Evolutionary conservation across 1,284 basidiomycete species (phyloP).

Genomic region (Apiotrichum akiyoshidainum): DNA sequence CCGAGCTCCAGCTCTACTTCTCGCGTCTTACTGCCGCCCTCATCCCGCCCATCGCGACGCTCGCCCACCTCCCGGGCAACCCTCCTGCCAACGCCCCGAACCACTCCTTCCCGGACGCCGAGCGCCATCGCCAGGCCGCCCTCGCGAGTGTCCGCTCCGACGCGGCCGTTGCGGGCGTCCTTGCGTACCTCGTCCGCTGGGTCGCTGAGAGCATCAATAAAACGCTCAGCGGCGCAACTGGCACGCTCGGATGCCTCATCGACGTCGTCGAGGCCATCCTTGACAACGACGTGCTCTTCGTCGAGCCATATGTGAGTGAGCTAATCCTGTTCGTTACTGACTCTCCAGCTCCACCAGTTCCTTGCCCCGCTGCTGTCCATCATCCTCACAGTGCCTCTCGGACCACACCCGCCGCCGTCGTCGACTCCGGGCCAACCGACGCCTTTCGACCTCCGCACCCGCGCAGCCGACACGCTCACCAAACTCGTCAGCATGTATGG

Average conservation of each 20-base stretch:
- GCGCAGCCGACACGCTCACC: slow-evolving; percentile 76
- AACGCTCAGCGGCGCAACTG: slow-evolving; percentile 55
- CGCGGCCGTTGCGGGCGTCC: slow-evolving; percentile 86
- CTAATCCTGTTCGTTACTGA: neutral
- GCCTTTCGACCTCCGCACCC: slow-evolving; percentile 61
- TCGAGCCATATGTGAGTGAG: slow-evolving; percentile 85
- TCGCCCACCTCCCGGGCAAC: slow-evolving; percentile 25
- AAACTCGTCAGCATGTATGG: slow-evolving; percentile 59
- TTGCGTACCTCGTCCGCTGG: slow-evolving; percentile 95
- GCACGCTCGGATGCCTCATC: slow-evolving; percentile 70
- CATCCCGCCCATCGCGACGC: slow-evolving; percentile 60
- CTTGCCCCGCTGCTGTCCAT: slow-evolving; percentile 88
- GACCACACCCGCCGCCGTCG: slow-evolving; percentile 40
- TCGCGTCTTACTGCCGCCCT: slow-evolving; percentile 83
- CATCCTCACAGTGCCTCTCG: slow-evolving; percentile 77
- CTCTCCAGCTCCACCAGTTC: slow-evolving; percentile 80
- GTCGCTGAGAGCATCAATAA: slow-evolving; percentile 80
- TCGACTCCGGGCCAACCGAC: slow-evolving; percentile 30
- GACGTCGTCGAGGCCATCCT: slow-evolving; percentile 77
- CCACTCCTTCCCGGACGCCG: slow-evolving; percentile 37
- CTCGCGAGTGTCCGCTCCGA: slow-evolving; percentile 84
- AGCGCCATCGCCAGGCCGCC: slow-evolving; percentile 73
- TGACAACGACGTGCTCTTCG: slow-evolving; percentile 81
- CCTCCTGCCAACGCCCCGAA: slow-evolving; percentile 17
- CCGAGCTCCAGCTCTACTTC: slow-evolving; percentile 94